Percentiles rank a stretch among this genome's conserved stretches.
phyloP scores from a whole-genome alignment of 2,329 filamentous ascomycete species.

The Colletotrichum tanaceti region DNA sequence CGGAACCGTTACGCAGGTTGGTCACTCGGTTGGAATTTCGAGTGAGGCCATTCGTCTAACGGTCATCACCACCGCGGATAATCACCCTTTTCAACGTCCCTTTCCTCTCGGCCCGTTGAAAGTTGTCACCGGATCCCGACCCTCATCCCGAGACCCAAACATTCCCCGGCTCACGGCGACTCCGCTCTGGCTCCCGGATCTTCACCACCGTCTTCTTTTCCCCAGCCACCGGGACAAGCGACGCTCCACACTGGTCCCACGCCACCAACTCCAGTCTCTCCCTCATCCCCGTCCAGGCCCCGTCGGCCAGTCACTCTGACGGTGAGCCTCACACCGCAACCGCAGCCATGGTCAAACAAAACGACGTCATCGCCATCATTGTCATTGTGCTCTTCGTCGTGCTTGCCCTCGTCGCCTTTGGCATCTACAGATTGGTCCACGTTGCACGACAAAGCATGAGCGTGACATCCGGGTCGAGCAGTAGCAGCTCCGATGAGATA shows the following conservation, averaged over 20 bases:
- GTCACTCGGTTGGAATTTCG: neutral
- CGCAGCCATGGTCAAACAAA: slow-evolving; percentile 67
- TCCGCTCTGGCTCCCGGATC: slow-evolving; percentile 14
- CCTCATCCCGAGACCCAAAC: slow-evolving; percentile 10
- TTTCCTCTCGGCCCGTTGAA: slow-evolving; percentile 1
- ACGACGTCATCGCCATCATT: slow-evolving; percentile 76
- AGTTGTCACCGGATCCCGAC: neutral
- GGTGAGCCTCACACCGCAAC: slow-evolving; percentile 1
- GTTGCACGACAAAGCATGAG: slow-evolving; percentile 59
- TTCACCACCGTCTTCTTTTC: neutral
- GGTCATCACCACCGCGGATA: neutral
- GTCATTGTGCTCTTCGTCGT: slow-evolving; percentile 74
- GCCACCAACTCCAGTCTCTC: neutral
- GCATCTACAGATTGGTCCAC: slow-evolving; percentile 71
- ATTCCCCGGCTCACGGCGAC: slow-evolving; percentile 30
- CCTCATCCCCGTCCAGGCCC: slow-evolving; percentile 1
- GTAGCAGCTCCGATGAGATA: slow-evolving; percentile 45
- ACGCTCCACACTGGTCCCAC: slow-evolving; percentile 1
- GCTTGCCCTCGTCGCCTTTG: slow-evolving; percentile 70
- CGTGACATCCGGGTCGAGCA: slow-evolving; percentile 50
- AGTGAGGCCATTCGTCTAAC: slow-evolving; percentile 3
- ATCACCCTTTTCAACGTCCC: neutral
- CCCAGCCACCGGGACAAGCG: slow-evolving; percentile 8
- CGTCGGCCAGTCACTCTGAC: slow-evolving; percentile 10
- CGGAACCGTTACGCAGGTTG: neutral